Base-by-base conservation (phyloP, 2,329 filamentous ascomycete genomes). In the Aspergillus sp. region DNA sequence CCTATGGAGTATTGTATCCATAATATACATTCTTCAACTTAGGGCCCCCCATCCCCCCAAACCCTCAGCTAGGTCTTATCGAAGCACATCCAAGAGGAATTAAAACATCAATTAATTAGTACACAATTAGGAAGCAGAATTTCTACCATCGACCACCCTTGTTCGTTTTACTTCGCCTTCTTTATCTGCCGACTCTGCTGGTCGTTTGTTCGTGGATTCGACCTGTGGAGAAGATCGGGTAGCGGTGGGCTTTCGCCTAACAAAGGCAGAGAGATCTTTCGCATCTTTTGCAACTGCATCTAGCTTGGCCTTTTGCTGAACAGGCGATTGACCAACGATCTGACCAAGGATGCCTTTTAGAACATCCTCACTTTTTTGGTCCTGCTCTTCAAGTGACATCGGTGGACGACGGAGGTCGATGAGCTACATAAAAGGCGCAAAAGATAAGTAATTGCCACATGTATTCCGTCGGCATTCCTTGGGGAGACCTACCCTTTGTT, bases 181-280 rank as follows among this genome's bases (percentile, higher is more conserved):
- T 4, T 47, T 38, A 10, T 48, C 37, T 9, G 49, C 38, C 9
- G 55, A 51, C 36, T 59, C 58, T 26, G 50, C 58, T 12, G 61
- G 49, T 27, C 65, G 57, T 49, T 67, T 68, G 8, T 49, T 43
- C n/a, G 44, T 34, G 26, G 54, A 48, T 13, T 44, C 43, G 5
- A 35, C 37, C 36, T 45, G 46, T 10, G 48, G 49, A 27, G 46
- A 40, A 33, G 40, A 32, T 27, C 51, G 52, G 12, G 37, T 46
- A 33, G 39, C 46, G 32, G 51, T 49, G 40, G 70, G 67, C 64
- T 79, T 78, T 57, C 72, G 77, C 47, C 77, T 78, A 5, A 84
- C 75, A 40, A 84, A 63, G 1, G 75, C 71, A 11, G 72, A 77
- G 5, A 85, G 65, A 58, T 85, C 81, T 38, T 77, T 83, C 6